Conservation (phyloP, 192 early-diverging fungal species). For the Haplosporangium gracile region DNA sequence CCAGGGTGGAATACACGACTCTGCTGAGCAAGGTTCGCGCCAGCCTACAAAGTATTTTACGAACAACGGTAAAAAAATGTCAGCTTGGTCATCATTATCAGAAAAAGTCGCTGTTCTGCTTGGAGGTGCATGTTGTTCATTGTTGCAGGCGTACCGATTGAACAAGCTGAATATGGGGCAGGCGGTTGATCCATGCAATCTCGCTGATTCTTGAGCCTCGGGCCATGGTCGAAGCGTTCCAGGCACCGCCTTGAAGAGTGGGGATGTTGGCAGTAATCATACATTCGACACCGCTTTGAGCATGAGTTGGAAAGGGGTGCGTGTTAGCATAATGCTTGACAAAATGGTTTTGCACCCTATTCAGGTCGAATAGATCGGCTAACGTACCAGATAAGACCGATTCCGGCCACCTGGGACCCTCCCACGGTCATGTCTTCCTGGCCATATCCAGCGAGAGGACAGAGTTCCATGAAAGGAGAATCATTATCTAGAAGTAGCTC, state of each 20-base stretch:
- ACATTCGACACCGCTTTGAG: conserved; percentile 62
- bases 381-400: conserved; percentile 71
- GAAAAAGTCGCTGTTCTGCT: too few species aligned
- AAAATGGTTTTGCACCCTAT: not conserved
- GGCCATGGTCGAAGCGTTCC: conserved; percentile 69
- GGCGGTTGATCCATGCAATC: conserved; percentile 68
- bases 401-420: conserved; percentile 71
- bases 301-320: not conserved
- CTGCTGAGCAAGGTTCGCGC: conserved; percentile 76
- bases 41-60: conserved; percentile 56
- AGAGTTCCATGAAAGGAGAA: conserved; percentile 74
- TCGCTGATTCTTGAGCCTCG: conserved; percentile 63
- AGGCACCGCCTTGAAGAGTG: conserved; percentile 70
- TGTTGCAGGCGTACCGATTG: conserved; percentile 64
- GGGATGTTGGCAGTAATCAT: conserved; percentile 72
- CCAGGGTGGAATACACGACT: conserved; percentile 74
- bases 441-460: conserved; percentile 68
- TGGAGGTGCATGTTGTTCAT: not conserved
- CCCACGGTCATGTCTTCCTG: conserved; percentile 76
- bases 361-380: not conserved
- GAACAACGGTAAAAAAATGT: not conserved
- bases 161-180: conserved; percentile 68
- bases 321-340: not conserved
- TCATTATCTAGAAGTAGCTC: conserved; percentile 72
- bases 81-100: too few species aligned